These are phyloP conservation scores for Acanthamoeba castellanii DNA, from an alignment of 208 protist genomes.

Conservation along the genomic window DNA sequence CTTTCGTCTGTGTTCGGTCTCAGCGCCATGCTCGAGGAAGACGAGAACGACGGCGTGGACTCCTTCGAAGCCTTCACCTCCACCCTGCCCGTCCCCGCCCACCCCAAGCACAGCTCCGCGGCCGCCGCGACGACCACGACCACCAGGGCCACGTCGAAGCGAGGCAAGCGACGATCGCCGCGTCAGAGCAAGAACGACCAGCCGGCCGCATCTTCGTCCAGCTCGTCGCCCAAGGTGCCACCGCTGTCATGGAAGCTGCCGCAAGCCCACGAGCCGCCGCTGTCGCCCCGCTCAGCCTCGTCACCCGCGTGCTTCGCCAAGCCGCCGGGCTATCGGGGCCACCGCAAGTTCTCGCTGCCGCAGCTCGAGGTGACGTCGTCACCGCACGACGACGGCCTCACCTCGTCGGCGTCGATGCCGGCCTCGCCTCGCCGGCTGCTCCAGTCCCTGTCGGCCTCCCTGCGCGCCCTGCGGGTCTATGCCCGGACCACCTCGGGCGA, in stretches of 20 bases:
- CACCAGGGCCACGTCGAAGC: not conserved
- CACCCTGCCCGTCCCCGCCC: not conserved
- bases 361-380: not conserved
- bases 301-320: not conserved
- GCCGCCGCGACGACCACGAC: not conserved
- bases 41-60: not conserved
- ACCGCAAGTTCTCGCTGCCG: conserved; percentile 14
- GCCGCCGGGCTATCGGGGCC: not conserved
- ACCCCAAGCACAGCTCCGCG: not conserved
- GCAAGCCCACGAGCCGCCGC: not conserved
- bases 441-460: not conserved
- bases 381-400: not conserved
- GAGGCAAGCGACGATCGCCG: not conserved
- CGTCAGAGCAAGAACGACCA: not conserved
- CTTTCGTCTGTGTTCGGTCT: not conserved
- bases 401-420: not conserved
- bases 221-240: not conserved
- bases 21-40: not conserved
- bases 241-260: not conserved
- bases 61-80: not conserved
- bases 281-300: not conserved
- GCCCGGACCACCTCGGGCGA: not conserved
- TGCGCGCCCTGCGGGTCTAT: conserved; percentile 31
- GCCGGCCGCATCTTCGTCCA: not conserved
- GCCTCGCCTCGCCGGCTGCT: not conserved